Base-by-base conservation (phyloP, 2,329 filamentous ascomycete genomes). In the Pseudogymnoascus sp. region DNA sequence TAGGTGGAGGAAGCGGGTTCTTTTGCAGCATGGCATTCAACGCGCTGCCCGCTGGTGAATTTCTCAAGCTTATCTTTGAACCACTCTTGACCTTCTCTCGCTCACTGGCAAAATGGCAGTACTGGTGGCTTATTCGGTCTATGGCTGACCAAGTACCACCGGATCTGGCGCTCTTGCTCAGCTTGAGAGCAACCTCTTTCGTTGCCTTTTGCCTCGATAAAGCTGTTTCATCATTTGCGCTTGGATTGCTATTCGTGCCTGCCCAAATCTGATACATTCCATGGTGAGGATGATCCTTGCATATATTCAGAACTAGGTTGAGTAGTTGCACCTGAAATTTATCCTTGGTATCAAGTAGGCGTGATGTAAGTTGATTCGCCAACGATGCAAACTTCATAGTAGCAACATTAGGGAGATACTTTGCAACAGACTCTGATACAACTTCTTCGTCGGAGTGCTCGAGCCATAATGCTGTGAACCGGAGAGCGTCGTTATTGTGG, bases 221-320 rank as follows among this genome's bases (percentile, higher is more conserved):
- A 0, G 90, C 90, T 3, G 89, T 84, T 43, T 89, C 85, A 68
- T 97, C 93, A 69, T 89, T 87, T 62, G 81, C 81, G 69, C 88
- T 86, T 61, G 83, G 83, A 65, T 86, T 88, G 62, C 84, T 86
- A 70, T 87, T 90, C 51, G 85, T 87, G 21, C 89, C 88, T 2
- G 93, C 90, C 80, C 93, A 97, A 45, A 99, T 91, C 70, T 98
- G 93, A 74, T 99, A 96, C 87, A 98, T 93, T 60, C 92, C 92
- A 73, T 99, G 96, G 74, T 93, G 96, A 0, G 95, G 96, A 76
- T 99, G 95, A 64, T 99, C 92, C 10, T 84, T 81, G 72, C 93
- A 98, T 63, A 99, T 96, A 7, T 87, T 87, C 71, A 87, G 85
- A 3, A 98, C 87, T 16, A 99, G 79, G 1, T 81, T 80, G 62